Evolutionary conservation across 1,284 basidiomycete genomes (phyloP).

Genomic region (Leccinum pallidistipes): DNA sequence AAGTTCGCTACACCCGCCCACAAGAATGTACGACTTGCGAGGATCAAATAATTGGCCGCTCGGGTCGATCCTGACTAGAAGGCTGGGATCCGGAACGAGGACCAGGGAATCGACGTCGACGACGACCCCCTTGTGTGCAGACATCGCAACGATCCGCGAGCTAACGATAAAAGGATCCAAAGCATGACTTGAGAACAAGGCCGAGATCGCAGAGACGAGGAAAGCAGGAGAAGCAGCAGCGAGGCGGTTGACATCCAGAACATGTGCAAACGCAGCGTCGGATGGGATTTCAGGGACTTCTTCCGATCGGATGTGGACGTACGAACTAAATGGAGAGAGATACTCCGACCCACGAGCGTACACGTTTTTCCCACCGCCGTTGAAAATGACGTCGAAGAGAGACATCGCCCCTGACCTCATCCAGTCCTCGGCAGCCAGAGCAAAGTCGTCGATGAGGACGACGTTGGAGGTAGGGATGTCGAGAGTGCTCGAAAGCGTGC

Average conservation of each 20-base stretch:
- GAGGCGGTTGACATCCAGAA: slow-evolving; percentile 21
- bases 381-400: slow-evolving; percentile 29
- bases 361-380: slow-evolving; percentile 19
- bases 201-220: slow-evolving; percentile 15
- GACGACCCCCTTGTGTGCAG: slow-evolving; percentile 2
- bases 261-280: slow-evolving; percentile 16
- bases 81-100: slow-evolving; percentile 14
- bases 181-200: slow-evolving; percentile 18
- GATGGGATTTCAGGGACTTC: slow-evolving; percentile 19
- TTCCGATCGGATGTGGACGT: slow-evolving; percentile 25
- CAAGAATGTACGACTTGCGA: slow-evolving; percentile 33
- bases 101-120: slow-evolving; percentile 11
- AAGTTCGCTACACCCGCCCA: slow-evolving; percentile 31
- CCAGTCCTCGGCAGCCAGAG: slow-evolving; percentile 12
- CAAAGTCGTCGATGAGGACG: slow-evolving; percentile 15
- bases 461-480: slow-evolving; percentile 13
- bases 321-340: slow-evolving; percentile 28
- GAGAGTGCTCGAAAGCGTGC: slow-evolving; percentile 13
- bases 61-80: slow-evolving; percentile 22
- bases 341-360: slow-evolving; percentile 21
- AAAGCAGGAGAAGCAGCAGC: slow-evolving; percentile 15
- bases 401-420: slow-evolving; percentile 12
- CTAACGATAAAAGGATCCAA: slow-evolving; percentile 14
- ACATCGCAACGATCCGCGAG: slow-evolving; percentile 14
- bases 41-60: slow-evolving; percentile 30